Conservation (phyloP, 331 rosid genomes). For the Erythrophleum ivorense region DNA sequence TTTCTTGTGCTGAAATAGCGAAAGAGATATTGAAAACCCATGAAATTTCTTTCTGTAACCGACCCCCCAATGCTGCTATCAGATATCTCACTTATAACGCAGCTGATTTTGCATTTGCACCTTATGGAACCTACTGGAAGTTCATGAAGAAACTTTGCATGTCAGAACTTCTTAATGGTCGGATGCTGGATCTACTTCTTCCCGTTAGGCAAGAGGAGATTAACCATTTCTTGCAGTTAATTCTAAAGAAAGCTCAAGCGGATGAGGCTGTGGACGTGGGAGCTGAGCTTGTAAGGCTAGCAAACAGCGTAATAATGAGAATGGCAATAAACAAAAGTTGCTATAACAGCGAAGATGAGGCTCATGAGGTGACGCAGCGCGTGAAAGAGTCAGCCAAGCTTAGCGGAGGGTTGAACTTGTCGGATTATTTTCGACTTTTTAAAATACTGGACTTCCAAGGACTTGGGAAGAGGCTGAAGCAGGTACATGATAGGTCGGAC, state of each 20-base stretch:
- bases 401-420: conserved; percentile 29
- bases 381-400: conserved; percentile 33
- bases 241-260: conserved; percentile 34
- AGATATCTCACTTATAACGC: conserved; percentile 29
- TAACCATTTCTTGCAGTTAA: background rate
- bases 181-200: conserved; percentile 18
- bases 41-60: conserved; percentile 30
- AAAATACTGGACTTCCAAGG: conserved; percentile 31
- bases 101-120: conserved; percentile 34
- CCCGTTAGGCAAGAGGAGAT: conserved; percentile 39
- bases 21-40: conserved; percentile 40
- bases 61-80: background rate
- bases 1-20: conserved; percentile 31
- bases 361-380: conserved; percentile 20
- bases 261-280: conserved; percentile 39
- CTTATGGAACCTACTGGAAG: conserved; percentile 48
- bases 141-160: conserved; percentile 45
- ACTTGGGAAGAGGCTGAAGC: conserved; percentile 28
- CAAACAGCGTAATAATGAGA: conserved; percentile 29
- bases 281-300: conserved; percentile 26
- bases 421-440: conserved; percentile 39
- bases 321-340: conserved; percentile 34
- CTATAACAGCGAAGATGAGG: conserved; percentile 2
- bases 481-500: conserved; percentile 34
- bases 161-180: conserved; percentile 38